Conservation (phyloP, 2,329 filamentous ascomycete genomes). For the Monosporascus cannonballus region DNA sequence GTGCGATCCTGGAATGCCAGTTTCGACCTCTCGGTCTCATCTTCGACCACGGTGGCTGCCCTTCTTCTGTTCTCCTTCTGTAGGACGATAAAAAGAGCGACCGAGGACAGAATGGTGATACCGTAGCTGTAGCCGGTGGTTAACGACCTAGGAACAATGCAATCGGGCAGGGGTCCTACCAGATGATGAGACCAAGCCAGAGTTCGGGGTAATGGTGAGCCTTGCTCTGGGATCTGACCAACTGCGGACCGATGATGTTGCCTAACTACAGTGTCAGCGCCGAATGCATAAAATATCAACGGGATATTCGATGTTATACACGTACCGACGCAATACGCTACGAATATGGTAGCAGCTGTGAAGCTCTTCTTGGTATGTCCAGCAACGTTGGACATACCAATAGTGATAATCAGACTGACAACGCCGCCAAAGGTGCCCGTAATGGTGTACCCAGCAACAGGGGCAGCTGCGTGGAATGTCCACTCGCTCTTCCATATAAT, state of each 20-base stretch:
- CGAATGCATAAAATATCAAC: no score
- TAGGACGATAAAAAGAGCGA: constrained; percentile 52
- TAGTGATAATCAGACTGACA: constrained; percentile 50
- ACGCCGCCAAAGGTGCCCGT: constrained; percentile 69
- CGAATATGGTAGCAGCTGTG: constrained; percentile 68
- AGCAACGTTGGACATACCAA: constrained; percentile 61
- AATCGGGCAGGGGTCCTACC: constrained; percentile 25
- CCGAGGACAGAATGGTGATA: constrained; percentile 56
- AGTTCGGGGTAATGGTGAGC: constrained; percentile 62
- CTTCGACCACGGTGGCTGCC: constrained; percentile 35
- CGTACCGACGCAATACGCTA: constrained; percentile 61
- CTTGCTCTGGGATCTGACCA: constrained; percentile 62
- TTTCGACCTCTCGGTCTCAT: constrained; percentile 57
- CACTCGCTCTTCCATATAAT: constrained; percentile 68
- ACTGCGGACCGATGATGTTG: constrained; percentile 70
- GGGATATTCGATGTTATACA: background rate
- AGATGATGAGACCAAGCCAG: constrained; percentile 63
- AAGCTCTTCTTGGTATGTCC: constrained; percentile 75
- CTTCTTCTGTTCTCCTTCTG: constrained; percentile 51
- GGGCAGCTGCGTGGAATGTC: constrained; percentile 58
- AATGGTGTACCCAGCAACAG: constrained; percentile 65
- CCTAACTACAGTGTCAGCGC: constrained; percentile 27
- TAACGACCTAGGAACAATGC: background rate
- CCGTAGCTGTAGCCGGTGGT: constrained; percentile 45
- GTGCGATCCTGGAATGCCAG: constrained; percentile 63